Evolutionary conservation across 768 basidiomycete species (phyloP).

Genomic region (Roridomyces roridus): DNA sequence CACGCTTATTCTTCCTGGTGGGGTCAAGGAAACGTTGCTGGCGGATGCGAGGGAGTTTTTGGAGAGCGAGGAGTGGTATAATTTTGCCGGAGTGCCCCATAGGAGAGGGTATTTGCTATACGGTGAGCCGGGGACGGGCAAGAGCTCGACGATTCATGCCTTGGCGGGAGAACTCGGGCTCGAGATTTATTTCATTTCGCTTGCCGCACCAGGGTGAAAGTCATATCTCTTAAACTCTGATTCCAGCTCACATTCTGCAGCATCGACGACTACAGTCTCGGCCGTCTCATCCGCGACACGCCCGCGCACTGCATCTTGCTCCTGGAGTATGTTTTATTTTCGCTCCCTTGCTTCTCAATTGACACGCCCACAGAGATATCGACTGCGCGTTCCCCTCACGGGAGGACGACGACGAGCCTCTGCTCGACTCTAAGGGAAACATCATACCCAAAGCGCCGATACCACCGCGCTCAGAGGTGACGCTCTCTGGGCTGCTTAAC

Average conservation of each 20-base stretch:
- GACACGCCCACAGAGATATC: slow-evolving; percentile 32
- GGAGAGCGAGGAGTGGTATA: slow-evolving; percentile 37
- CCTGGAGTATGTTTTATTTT: slow-evolving; percentile 30
- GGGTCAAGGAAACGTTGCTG: slow-evolving; percentile 31
- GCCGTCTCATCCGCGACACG: slow-evolving; percentile 28
- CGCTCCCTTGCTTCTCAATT: slow-evolving; percentile 28
- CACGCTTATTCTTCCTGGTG: slow-evolving; percentile 35
- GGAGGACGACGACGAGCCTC: slow-evolving; percentile 27
- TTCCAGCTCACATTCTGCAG: slow-evolving; percentile 24
- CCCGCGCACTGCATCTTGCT: slow-evolving; percentile 30
- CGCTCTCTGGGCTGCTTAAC: slow-evolving; percentile 41
- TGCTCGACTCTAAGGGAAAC: slow-evolving; percentile 13
- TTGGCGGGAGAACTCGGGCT: slow-evolving; percentile 61
- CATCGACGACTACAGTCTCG: slow-evolving; percentile 36
- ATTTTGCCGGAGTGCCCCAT: slow-evolving; percentile 37
- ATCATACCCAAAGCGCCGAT: slow-evolving; percentile 10
- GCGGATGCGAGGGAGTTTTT: slow-evolving; percentile 38
- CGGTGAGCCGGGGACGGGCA: slow-evolving; percentile 23
- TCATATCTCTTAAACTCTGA: neutral
- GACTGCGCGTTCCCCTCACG: slow-evolving; percentile 33
- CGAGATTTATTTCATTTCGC: slow-evolving; percentile 56
- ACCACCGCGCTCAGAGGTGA: slow-evolving; percentile 29
- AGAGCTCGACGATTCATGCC: slow-evolving; percentile 33
- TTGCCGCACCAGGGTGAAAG: slow-evolving; percentile 32
- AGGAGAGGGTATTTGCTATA: slow-evolving; percentile 30